phyloP scores from a whole-genome alignment of 1,139 yeast genomes.

The Meyerozyma carpophila region DNA sequence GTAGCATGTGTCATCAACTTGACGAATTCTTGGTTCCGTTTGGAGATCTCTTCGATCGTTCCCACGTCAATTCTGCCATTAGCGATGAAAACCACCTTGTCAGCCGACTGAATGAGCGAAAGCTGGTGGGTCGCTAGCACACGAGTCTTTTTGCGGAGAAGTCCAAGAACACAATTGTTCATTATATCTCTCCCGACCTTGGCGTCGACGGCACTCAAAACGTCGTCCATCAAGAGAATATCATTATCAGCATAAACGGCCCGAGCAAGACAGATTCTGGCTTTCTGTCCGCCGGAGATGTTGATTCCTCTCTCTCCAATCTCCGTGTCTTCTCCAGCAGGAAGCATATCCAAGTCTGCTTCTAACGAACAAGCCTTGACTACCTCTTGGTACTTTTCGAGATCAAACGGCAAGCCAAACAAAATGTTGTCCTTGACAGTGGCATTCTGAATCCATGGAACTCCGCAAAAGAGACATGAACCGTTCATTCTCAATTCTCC shows the following conservation, averaged over 20 bases:
- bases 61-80: conserved; percentile 33
- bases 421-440: conserved; percentile 37
- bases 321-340: conserved; percentile 35
- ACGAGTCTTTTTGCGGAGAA: conserved; percentile 24
- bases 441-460: conserved; percentile 45
- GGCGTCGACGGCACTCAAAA: conserved; percentile 39
- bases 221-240: conserved; percentile 34
- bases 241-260: conserved; percentile 33
- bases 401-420: conserved; percentile 32
- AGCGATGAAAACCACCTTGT: conserved; percentile 26
- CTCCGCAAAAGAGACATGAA: conserved; percentile 24
- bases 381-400: conserved; percentile 21
- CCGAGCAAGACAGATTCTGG: conserved; percentile 38
- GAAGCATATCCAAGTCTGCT: conserved; percentile 29
- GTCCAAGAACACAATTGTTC: conserved; percentile 22
- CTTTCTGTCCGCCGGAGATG: conserved; percentile 40
- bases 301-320: conserved; percentile 42
- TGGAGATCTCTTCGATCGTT: conserved; percentile 21
- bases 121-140: conserved; percentile 37
- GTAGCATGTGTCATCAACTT: conserved; percentile 22
- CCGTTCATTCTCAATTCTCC: conserved; percentile 25
- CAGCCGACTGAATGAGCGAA: conserved; percentile 28
- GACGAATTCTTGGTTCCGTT: conserved; percentile 20
- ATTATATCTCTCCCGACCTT: conserved; percentile 36
- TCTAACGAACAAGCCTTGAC: conserved; percentile 36